Evolutionary conservation across 1,284 basidiomycete genomes (phyloP), one percentile per base, ranked within the genome.

Genomic region (Ceratobasidium theobromae): DNA sequence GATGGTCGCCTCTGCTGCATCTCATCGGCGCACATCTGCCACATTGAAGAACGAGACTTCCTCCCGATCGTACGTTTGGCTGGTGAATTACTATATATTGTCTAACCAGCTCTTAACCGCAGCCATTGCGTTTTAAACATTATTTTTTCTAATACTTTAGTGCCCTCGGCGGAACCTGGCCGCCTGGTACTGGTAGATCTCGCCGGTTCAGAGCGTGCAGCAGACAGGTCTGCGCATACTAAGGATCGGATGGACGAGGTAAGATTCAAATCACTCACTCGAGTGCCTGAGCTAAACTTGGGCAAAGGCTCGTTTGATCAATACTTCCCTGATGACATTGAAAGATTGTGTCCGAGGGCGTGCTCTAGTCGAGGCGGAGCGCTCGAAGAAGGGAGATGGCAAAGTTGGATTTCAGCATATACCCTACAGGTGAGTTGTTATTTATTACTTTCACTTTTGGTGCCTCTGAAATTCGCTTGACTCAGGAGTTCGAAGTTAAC

Each of bases 401-500:
- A 65, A 77, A 58, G 75, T 76, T 45, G 75, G 74, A 25, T 77
- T 77, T 53, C 75, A 77, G 32, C 76, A 77, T 67, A 76, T 77
- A 51, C 76, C 74, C 40, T 77, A 74, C 71, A 71, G 76, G 41
- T 60, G 23, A 53, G 49, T 43, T 4, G 23, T 23, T 3, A n/a
- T 12, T n/a, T 45, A 6, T 12, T 9, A 1, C 4, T 16, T n/a
- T 6, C 21, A 5, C 8, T 33, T 18, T 65, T 21, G 35, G 21
- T 48, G 45, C 4, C 12, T 16, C 49, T n/a, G 21, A 12, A 45
- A n/a, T n/a, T n/a, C n/a, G n/a, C 12, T n/a, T 14, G 16, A 43
- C 32, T 30, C 25, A 65, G 60, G 49, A 53, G 51, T 51, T 65
- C 60, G 70, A 76, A 76, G 53, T 70, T 77, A 33, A 77, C 76